Evolutionary conservation across 805 yeast genomes (phyloP).

Genomic region (Sugiyamaella qingdaonensis): DNA sequence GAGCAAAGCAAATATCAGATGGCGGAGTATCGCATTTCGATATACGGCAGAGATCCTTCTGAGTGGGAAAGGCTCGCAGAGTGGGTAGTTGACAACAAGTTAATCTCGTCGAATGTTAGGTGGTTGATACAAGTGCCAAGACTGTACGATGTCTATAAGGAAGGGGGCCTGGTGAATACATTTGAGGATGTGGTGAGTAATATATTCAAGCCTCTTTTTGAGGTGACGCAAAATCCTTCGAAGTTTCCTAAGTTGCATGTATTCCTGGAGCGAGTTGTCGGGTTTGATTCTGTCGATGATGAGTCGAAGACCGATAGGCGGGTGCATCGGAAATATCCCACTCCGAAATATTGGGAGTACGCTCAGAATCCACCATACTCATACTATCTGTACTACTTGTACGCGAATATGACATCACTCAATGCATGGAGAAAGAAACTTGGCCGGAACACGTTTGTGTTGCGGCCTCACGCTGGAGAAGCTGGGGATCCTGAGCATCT

Average conservation of each 20-base stretch:
- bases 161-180: slow-evolving; percentile 58
- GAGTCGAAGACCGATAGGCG: slow-evolving; percentile 89
- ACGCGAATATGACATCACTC: slow-evolving; percentile 78
- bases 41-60: slow-evolving; percentile 81
- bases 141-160: slow-evolving; percentile 82
- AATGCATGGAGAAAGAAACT: slow-evolving; percentile 76
- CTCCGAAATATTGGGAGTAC: slow-evolving; percentile 78
- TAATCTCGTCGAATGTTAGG: slow-evolving; percentile 88
- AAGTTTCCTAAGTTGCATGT: slow-evolving; percentile 88
- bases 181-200: slow-evolving; percentile 78
- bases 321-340: slow-evolving; percentile 75
- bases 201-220: slow-evolving; percentile 82
- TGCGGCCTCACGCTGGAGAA: slow-evolving; percentile 98
- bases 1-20: slow-evolving; percentile 95
- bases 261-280: slow-evolving; percentile 89
- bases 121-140: slow-evolving; percentile 97
- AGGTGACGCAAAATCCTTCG: slow-evolving; percentile 79
- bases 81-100: slow-evolving; percentile 92
- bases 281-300: slow-evolving; percentile 98
- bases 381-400: slow-evolving; percentile 85
- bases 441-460: slow-evolving; percentile 82
- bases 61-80: slow-evolving; percentile 96
- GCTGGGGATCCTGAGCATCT: slow-evolving; percentile 99
- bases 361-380: slow-evolving; percentile 94
- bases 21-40: slow-evolving; percentile 93